Evolutionary conservation across 2,329 filamentous ascomycete species (phyloP), one percentile per base, ranked within the genome.

Genomic region (Colletotrichum nymphaeae): DNA sequence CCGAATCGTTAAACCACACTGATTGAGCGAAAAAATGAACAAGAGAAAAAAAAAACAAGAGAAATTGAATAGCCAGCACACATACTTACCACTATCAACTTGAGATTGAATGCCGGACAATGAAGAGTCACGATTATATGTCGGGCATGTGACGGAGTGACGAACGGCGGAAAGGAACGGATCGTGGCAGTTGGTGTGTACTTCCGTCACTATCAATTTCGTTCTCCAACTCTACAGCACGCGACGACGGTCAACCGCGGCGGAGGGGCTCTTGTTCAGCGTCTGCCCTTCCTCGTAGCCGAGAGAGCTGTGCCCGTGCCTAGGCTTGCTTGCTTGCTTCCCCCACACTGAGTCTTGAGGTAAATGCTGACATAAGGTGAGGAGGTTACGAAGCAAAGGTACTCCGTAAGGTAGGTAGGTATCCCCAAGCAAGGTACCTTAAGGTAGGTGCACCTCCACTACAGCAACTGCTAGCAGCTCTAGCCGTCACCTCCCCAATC

Each of bases 191-290:
- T 30, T 11, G 26, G 56, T 52, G 62, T 22, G 49, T 64, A 64
- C 62, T 52, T 73, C 63, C 8, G 26, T 30, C 71, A 73, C 71
- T 73, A 73, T 56, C 71, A 73, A 28, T 66, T 57, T 69, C 30
- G 24, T 24, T 28, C 19, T 42, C 24, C 46, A 35, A 49, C 67
- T 28, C 19, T 42, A 8, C 32, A 35, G 56, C 71, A 66, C 57
- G 67, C 71, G 56, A 73, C 55, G 66, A 64, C 66, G 52, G 66
- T 35, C 53, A 57, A 30, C 70, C 70, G 59, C 66, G 66, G 66
- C 60, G 66, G 70, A 42, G 70, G 59, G 55, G 58, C 24, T 49
- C 62, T 59, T 16, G 59, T 69, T 26, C 55, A 70, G 60, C 70
- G 30, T 60, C 42, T 65, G 32, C 62, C 42, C 60, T 69, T 69